Evolutionary conservation across 768 basidiomycete genomes (phyloP).

Genomic region (Arthromyces matolae): DNA sequence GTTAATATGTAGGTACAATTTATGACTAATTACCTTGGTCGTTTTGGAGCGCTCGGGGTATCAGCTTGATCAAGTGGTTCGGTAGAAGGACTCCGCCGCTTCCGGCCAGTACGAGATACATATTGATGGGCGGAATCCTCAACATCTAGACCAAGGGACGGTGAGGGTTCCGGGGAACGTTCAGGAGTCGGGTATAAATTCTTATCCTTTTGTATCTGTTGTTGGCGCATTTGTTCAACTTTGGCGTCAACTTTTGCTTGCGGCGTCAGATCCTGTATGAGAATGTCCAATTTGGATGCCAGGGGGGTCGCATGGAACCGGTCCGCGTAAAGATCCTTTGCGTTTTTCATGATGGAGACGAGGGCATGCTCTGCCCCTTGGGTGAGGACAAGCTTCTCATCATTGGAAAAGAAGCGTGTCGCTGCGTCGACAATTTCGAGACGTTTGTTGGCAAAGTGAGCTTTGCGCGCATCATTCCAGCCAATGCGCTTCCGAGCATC

Average conservation of each 20-base stretch:
- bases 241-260: conserved; percentile 17
- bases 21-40: too few species aligned
- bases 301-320: conserved; percentile 25
- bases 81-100: conserved; percentile 11
- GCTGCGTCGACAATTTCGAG: conserved; percentile 37
- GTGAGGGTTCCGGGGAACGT: conserved; percentile 10
- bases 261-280: conserved; percentile 27
- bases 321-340: conserved; percentile 19
- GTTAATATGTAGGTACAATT: too few species aligned
- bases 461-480: conserved; percentile 42
- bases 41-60: too few species aligned
- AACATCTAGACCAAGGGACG: not conserved
- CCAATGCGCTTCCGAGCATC: conserved; percentile 48
- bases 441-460: conserved; percentile 31
- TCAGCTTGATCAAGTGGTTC: not conserved
- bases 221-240: conserved; percentile 6
- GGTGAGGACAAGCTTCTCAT: conserved; percentile 19
- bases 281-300: conserved; percentile 23
- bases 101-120: conserved; percentile 5
- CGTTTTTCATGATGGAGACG: conserved; percentile 17
- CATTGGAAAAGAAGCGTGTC: conserved; percentile 25
- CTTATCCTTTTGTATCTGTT: conserved; percentile 2
- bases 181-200: conserved; percentile 20
- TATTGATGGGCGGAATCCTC: not conserved
- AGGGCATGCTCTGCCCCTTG: conserved; percentile 21